Base-by-base conservation (phyloP, 139 green algal genomes). In the Chlamydomonas urium region DNA sequence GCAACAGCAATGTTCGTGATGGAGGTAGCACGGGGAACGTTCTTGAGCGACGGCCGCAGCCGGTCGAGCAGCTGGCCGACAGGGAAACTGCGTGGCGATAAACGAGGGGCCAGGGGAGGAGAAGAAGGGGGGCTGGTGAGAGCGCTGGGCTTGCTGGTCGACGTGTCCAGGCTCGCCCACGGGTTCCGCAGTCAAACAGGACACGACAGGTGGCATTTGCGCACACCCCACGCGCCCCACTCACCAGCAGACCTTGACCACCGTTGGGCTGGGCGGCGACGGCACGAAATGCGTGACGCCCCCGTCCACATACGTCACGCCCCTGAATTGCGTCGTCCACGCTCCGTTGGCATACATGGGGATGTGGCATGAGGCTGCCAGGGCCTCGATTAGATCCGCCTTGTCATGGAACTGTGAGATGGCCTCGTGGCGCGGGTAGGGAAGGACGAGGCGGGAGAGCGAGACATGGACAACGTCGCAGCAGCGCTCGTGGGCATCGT, bases 211-310 rank as follows among this genome's bases (percentile, higher is more conserved):
- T n/a, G n/a, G n/a, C n/a, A n/a, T n/a, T n/a, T n/a, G n/a, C n/a
- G n/a, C n/a, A n/a, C n/a, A n/a, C n/a, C n/a, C n/a, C n/a, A n/a
- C n/a, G n/a, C n/a, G n/a, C n/a, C n/a, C n/a, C n/a, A n/a, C n/a
- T n/a, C n/a, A n/a, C n/a, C 60, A 67, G 60, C 32, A 67, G 60
- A 67, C 63, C 38, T 57, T 71, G 63, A 71, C 36, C 34, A 71
- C 63, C 4, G 10, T 32, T 6, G 37, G 37, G 8, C 14, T 57
- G n/a, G 63, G 63, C 5, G 63, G 63, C 5, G 37, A 59, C 10
- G 63, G 63, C 24, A 71, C 28, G 35, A 71, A 71, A 35, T 56
- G 4, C 37, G 19, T 56, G 14, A 29, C 63, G 19, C 34, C 63
- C 29, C 63, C 63, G 32, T 71, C 63, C 37, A 71, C 26, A n/a